Percentiles rank a stretch among this genome's conserved stretches.
Conservation (phyloP, 2,329 filamentous ascomycete genomes). For the Paradendryphiella salina region DNA sequence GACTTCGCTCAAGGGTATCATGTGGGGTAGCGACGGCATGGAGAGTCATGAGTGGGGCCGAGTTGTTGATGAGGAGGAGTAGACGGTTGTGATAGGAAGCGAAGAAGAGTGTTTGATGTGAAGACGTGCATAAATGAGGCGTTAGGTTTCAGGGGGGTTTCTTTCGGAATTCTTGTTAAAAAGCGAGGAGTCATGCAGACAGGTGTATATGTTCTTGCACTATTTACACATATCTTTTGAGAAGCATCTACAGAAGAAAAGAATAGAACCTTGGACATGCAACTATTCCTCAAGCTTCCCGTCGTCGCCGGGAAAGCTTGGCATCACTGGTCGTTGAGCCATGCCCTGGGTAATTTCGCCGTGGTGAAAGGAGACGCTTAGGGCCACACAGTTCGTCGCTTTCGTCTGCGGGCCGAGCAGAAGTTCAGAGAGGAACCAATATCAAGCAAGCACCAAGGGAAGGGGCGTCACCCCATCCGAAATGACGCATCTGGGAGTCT, state of each 20-base stretch:
- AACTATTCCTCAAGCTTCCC: too few species aligned
- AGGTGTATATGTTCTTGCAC: too few species aligned
- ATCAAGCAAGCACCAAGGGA: background rate
- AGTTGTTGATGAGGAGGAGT: conserved; percentile 47
- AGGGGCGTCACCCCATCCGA: conserved; percentile 5
- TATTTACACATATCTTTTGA: too few species aligned
- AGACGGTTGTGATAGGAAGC: background rate
- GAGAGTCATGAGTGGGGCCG: conserved; percentile 54
- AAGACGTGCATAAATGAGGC: background rate
- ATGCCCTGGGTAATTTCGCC: too few species aligned
- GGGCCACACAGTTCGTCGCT: too few species aligned
- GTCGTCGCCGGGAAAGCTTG: too few species aligned
- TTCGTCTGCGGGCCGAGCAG: too few species aligned
- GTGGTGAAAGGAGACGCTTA: too few species aligned
- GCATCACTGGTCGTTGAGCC: too few species aligned
- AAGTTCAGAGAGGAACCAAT: background rate
- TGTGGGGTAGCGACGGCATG: conserved; percentile 52
- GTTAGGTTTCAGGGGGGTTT: background rate
- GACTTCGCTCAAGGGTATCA: conserved; percentile 54
- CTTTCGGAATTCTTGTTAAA: background rate
- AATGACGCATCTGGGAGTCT: background rate
- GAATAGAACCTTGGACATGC: too few species aligned
- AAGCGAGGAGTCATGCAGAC: background rate
- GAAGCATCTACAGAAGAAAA: too few species aligned
- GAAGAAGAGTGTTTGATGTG: background rate